Base-by-base conservation (phyloP, 345 rosid species). In the Cochlearia excelsa region DNA sequence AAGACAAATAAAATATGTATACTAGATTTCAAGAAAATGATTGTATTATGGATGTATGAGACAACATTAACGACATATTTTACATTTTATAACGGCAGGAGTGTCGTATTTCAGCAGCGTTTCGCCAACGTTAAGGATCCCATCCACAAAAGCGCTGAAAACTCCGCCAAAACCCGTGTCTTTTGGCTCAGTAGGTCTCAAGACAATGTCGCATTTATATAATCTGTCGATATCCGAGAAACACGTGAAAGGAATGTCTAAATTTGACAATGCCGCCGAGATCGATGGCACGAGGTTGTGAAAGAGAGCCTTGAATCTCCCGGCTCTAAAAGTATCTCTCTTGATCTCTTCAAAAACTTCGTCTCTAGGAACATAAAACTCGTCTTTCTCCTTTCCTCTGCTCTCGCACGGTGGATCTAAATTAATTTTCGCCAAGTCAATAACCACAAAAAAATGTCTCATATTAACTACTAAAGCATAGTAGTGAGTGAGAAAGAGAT, bases 341-440 rank as follows among this genome's bases (percentile, higher is more conserved):
- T 92, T 92, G 68, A 85, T 81, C 75, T 92, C 98, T 75, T 86
- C 99, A n/a, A 93, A 93, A 27, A 80, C 82, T 76, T 93, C 99
- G 31, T 88, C 97, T 26, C 98, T 75, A 28, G 97, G 99, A 31
- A 93, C 97, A 47, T 88, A 93, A 5, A 88, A 87, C 2, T 91
- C 89, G 41, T 80, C 83, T 26, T 91, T 87, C 75, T 89, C 88
- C 46, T 83, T 94, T 1, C 86, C 80, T 78, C 94, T 78, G 68
- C 83, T 83, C 79, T 93, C 97, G 45, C 54, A 79, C 3, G 47
- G 80, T 5, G 80, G 84, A 66, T 86, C 99, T 88, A 54, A 46
- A 16, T 43, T 39, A 29, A 41, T 26, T 61, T 43, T 39, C 40
- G 43, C 35, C 9, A 57, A 37, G 66, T 54, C 38, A 62, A 62